A percentile compares a stretch with the other conserved stretches of the same genome.
Evolutionary conservation across 1,284 basidiomycete species (phyloP).

Genomic region (Phylloboletellus chloephorus): DNA sequence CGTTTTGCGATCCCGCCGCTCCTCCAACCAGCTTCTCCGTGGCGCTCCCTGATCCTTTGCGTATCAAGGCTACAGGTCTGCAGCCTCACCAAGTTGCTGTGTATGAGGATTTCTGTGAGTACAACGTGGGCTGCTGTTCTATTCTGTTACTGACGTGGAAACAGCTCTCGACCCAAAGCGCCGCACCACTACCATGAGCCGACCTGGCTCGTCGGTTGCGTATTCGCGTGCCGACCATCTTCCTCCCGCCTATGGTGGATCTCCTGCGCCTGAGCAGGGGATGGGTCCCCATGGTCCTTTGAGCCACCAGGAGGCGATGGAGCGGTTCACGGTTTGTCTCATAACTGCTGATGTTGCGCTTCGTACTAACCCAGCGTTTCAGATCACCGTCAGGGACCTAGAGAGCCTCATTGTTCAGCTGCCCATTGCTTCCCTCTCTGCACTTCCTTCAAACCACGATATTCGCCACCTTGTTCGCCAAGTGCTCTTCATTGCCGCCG

Average conservation of each 20-base stretch:
- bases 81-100: constrained; percentile 81
- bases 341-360: not conserved
- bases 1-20: constrained; percentile 83
- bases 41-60: constrained; percentile 84
- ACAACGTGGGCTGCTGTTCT: not conserved
- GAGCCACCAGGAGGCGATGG: constrained; percentile 68
- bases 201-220: constrained; percentile 61
- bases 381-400: constrained; percentile 71
- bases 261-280: constrained; percentile 46
- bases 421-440: constrained; percentile 59
- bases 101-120: constrained; percentile 90
- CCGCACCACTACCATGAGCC: constrained; percentile 43
- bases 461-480: constrained; percentile 80
- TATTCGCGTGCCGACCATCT: constrained; percentile 45
- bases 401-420: constrained; percentile 74
- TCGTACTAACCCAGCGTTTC: constrained; percentile 9
- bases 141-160: constrained; percentile 6
- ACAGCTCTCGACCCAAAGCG: constrained; percentile 53
- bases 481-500: constrained; percentile 73
- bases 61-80: constrained; percentile 81
- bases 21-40: constrained; percentile 72
- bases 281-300: constrained; percentile 37
- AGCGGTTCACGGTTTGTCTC: constrained; percentile 60
- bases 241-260: constrained; percentile 43
- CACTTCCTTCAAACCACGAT: constrained; percentile 79